Base-by-base conservation (phyloP, 1,284 basidiomycete genomes). In the Heliocybe sulcata region DNA sequence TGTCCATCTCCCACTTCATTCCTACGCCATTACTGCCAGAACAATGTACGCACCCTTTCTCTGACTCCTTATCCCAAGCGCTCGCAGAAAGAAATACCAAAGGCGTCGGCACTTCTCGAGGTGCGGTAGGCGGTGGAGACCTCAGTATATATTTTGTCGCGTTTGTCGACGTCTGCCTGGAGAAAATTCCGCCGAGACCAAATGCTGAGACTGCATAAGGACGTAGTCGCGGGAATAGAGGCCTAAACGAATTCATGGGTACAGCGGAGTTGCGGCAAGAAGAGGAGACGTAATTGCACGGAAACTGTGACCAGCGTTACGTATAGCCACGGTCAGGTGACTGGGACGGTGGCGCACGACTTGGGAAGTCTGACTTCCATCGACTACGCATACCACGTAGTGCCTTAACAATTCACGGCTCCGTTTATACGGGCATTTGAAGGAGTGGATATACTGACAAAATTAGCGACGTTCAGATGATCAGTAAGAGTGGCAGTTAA, bases 1-100 rank as follows among this genome's bases (percentile, higher is more conserved):
- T 79, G 35, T n/a, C 33, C 10, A 27, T 23, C 3, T 22, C 25
- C 20, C 20, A n/a, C 4, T 9, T n/a, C n/a, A n/a, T n/a, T 20
- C 20, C 11, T 23, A 50, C 20, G 25, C 6, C 3, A 20, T 3
- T 50, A 8, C 6, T 9, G 20, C 19, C 3, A 6, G 11, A n/a
- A 11, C 4, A 52, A 14, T 3, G 31, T 11, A 52, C 51, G 11
- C 20, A 53, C 52, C 52, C 35, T 14, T 12, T 16, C 16, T 29
- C 52, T 14, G 27, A 33, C 6, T 38, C 38, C 27, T 45, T 23
- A 45, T 53, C 52, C 52, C 52, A 53, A 10, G 9, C 38, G 35
- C 52, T 45, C 4, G 52, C 33, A 12, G 35, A 42, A 10, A 53
- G 19, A 35, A 53, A 53, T 22, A 53, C 52, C n/a, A 53, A 23